phyloP scores from a whole-genome alignment of 805 yeast genomes.

The Hanseniaspora clermontiae region DNA sequence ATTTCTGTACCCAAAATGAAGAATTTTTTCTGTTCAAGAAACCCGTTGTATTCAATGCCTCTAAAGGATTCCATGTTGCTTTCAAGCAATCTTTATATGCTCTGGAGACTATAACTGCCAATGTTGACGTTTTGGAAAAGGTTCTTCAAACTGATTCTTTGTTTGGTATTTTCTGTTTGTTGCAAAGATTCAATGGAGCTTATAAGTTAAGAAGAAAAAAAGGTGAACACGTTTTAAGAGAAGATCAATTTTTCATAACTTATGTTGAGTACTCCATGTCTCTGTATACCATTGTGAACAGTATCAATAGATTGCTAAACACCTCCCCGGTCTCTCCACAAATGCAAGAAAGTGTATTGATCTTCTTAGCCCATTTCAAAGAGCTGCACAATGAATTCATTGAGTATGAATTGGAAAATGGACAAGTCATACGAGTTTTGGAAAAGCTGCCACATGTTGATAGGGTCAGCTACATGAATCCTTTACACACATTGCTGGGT shows the following conservation, averaged over 20 bases:
- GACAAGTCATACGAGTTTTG: conserved; percentile 23
- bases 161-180: conserved; percentile 33
- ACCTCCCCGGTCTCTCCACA: neutral
- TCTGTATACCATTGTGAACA: conserved; percentile 32
- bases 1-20: conserved; percentile 30
- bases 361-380: conserved; percentile 27
- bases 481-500: conserved; percentile 46
- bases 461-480: conserved; percentile 46
- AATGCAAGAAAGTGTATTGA: conserved; percentile 27
- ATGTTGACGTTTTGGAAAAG: conserved; percentile 24
- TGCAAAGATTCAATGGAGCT: conserved; percentile 45
- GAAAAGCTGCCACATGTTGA: conserved; percentile 36
- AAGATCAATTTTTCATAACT: conserved; percentile 37
- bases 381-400: conserved; percentile 10
- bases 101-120: conserved; percentile 28
- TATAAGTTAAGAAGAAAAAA: conserved; percentile 44
- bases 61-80: conserved; percentile 27
- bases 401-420: conserved; percentile 21
- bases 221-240: conserved; percentile 59
- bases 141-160: conserved; percentile 31
- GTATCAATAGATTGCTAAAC: conserved; percentile 24
- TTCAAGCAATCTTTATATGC: conserved; percentile 28
- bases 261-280: conserved; percentile 40
- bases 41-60: conserved; percentile 25
- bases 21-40: conserved; percentile 29